A percentile compares a stretch with the other conserved stretches of the same genome.
phyloP scores from a whole-genome alignment of 768 basidiomycete species.

The Trametes elegans region DNA sequence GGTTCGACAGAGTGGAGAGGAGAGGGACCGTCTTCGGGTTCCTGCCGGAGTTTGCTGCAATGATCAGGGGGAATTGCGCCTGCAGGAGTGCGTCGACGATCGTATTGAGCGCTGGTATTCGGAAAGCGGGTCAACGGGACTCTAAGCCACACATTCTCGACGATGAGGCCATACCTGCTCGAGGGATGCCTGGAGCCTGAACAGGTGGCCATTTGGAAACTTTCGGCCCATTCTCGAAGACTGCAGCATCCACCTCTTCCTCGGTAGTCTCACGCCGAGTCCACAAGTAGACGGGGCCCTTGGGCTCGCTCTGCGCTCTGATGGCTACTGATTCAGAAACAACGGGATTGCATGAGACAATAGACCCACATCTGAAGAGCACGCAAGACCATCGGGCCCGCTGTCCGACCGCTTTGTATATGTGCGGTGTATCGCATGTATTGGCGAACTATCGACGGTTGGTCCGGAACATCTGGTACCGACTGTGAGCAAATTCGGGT shows the following conservation, averaged over 20 bases:
- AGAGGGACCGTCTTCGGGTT: conserved; percentile 46
- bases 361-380: conserved; percentile 61
- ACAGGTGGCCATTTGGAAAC: conserved; percentile 50
- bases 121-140: background rate
- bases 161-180: conserved; percentile 32
- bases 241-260: conserved; percentile 49
- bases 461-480: conserved; percentile 60
- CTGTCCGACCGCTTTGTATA: conserved; percentile 52
- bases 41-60: conserved; percentile 63
- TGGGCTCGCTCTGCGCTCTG: conserved; percentile 64
- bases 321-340: background rate
- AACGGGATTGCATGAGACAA: background rate
- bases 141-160: too few species aligned
- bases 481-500: background rate
- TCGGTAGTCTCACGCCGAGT: conserved; percentile 69
- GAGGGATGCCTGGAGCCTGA: conserved; percentile 47
- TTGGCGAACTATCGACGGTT: conserved; percentile 66
- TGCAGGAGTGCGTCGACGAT: conserved; percentile 51
- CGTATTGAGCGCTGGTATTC: conserved; percentile 21
- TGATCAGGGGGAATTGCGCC: conserved; percentile 58
- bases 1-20: conserved; percentile 47
- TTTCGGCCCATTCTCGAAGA: conserved; percentile 32
- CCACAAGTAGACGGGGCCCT: conserved; percentile 75
- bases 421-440: conserved; percentile 72
- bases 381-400: conserved; percentile 50